phyloP scores from a whole-genome alignment of 441 rosid species.

The Euphorbia celastroides region DNA sequence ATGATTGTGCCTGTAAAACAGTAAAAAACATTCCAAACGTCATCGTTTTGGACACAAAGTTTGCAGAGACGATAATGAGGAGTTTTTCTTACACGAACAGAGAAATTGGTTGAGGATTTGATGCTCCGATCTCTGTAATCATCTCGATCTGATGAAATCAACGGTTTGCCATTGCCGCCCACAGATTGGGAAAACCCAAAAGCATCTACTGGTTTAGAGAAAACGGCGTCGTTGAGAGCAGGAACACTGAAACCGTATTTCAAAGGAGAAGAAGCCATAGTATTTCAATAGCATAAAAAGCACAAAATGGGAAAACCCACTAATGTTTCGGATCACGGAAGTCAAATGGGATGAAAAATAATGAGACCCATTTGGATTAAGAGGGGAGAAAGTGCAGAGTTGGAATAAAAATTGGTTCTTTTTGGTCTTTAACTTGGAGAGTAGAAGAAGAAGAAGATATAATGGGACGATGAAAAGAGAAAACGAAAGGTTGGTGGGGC shows the following conservation, averaged over 20 bases:
- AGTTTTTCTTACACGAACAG: conserved; percentile 33
- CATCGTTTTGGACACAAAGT: no score
- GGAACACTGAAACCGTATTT: conserved; percentile 15
- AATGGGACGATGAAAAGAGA: not conserved
- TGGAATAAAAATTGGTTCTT: conserved; percentile 4
- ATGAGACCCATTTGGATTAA: conserved; percentile 7
- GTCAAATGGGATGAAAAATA: not conserved
- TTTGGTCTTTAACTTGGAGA: conserved; percentile 12
- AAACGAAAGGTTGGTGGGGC: not conserved
- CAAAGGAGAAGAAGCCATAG: conserved; percentile 22
- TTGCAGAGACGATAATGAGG: no score
- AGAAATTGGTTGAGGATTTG: conserved; percentile 23
- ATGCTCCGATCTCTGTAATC: conserved; percentile 21
- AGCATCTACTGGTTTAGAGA: conserved; percentile 20
- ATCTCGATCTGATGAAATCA: conserved; percentile 27
- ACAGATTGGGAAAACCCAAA: conserved; percentile 24
- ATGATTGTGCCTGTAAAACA: no score
- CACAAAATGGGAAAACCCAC: conserved; percentile 7
- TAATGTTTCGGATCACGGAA: conserved; percentile 8
- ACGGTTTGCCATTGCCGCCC: conserved; percentile 25
- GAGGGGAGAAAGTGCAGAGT: conserved; percentile 14
- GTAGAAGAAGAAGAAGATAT: not conserved
- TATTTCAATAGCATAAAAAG: conserved; percentile 7
- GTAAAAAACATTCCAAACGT: no score
- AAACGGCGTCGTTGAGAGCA: conserved; percentile 20